Percentiles rank a stretch among this genome's conserved stretches.
Evolutionary conservation across 805 yeast genomes (phyloP).

Genomic region (Tetrapisispora namnaoensis): DNA sequence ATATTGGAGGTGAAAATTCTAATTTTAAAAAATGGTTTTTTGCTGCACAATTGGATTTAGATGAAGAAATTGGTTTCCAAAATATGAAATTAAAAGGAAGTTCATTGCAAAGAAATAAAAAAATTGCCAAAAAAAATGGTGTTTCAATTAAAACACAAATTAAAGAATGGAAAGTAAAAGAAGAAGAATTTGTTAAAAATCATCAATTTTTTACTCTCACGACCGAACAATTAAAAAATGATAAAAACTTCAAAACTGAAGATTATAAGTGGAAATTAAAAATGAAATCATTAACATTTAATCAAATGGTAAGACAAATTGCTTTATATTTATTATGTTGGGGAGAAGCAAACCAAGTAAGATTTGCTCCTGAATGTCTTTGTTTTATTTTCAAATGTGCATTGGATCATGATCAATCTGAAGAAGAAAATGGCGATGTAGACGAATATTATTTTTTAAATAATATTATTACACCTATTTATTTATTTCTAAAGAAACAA

Average conservation of each 20-base stretch:
- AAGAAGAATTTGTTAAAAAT: slow-evolving; percentile 38
- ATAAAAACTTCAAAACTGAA: slow-evolving; percentile 64
- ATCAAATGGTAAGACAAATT: slow-evolving; percentile 57
- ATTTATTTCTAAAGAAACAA: slow-evolving; percentile 57
- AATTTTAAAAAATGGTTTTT: slow-evolving; percentile 90
- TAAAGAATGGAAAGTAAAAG: slow-evolving; percentile 37
- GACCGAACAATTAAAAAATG: slow-evolving; percentile 47
- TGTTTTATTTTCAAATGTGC: slow-evolving; percentile 82
- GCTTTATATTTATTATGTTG: slow-evolving; percentile 66
- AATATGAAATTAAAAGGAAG: slow-evolving; percentile 45
- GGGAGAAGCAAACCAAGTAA: slow-evolving; percentile 83
- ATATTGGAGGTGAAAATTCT: slow-evolving; percentile 83
- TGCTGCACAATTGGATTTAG: slow-evolving; percentile 72
- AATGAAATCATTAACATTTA: slow-evolving; percentile 45
- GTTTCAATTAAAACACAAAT: slow-evolving; percentile 28
- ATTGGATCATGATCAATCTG: slow-evolving; percentile 53
- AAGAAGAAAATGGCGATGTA: slow-evolving; percentile 28
- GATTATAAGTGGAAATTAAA: slow-evolving; percentile 69
- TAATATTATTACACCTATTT: slow-evolving; percentile 66
- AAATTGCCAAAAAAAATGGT: slow-evolving; percentile 35
- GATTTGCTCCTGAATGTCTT: slow-evolving; percentile 84
- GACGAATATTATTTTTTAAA: slow-evolving; percentile 48
- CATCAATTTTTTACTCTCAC: slow-evolving; percentile 49
- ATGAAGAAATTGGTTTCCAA: slow-evolving; percentile 53
- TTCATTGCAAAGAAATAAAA: slow-evolving; percentile 34